A percentile compares a stretch with the other conserved stretches of the same genome.
Evolutionary conservation across 2,329 filamentous ascomycete genomes (phyloP).

Genomic region (Pseudogymnoascus sp.): DNA sequence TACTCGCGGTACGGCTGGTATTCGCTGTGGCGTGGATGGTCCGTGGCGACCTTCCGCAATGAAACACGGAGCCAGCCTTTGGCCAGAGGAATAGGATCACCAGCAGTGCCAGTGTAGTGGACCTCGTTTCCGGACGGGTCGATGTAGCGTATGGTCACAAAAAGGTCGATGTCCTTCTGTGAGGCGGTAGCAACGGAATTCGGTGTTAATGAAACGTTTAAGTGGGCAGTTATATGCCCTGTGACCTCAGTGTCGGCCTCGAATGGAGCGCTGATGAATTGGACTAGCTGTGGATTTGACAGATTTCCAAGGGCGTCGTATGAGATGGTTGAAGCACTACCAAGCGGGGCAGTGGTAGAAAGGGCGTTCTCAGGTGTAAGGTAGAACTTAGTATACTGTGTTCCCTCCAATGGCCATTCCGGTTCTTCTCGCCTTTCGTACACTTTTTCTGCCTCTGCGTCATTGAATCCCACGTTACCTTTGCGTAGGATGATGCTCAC

Average conservation of each 20-base stretch:
- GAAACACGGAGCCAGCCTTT: constrained; percentile 57
- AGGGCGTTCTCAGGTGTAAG: constrained; percentile 36
- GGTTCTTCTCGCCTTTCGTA: constrained; percentile 48
- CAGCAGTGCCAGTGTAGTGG: constrained; percentile 56
- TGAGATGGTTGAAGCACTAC: constrained; percentile 33
- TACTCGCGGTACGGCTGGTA: constrained; percentile 53
- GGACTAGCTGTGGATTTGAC: constrained; percentile 43
- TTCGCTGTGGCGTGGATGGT: constrained; percentile 41
- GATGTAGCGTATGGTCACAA: constrained; percentile 53
- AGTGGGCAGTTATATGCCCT: constrained; percentile 54
- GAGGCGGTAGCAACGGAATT: background rate
- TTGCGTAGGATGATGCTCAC: constrained; percentile 55
- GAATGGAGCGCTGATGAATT: constrained; percentile 51
- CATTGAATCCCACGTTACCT: constrained; percentile 58
- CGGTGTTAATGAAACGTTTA: constrained; percentile 45
- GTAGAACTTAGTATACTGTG: constrained; percentile 53
- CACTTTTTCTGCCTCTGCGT: constrained; percentile 48
- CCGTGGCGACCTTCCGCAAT: constrained; percentile 43
- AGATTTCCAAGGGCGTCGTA: constrained; percentile 53
- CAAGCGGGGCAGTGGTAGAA: constrained; percentile 2
- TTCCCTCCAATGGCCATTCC: constrained; percentile 60
- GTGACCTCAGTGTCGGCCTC: constrained; percentile 60
- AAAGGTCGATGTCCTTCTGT: constrained; percentile 49
- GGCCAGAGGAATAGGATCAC: constrained; percentile 51
- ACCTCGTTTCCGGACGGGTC: constrained; percentile 46